A percentile compares a stretch with the other conserved stretches of the same genome.
phyloP scores from a whole-genome alignment of 1,284 basidiomycete genomes.

The Ceratobasidium sp. region DNA sequence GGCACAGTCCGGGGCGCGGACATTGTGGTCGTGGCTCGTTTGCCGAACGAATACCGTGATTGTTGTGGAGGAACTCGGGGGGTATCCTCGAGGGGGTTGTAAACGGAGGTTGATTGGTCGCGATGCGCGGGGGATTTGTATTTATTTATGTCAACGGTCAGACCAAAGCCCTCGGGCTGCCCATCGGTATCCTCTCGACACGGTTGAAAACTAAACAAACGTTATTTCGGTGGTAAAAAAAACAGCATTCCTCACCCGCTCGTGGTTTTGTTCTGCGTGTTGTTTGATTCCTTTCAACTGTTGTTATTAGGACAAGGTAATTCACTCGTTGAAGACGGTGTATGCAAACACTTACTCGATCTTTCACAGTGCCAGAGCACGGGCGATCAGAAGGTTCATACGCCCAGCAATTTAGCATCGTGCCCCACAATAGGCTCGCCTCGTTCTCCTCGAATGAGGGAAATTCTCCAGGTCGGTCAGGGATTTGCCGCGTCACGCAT shows the following conservation, averaged over 20 bases:
- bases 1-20: slow-evolving; percentile 45
- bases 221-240: too few relatives aligned
- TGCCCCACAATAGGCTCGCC: background rate
- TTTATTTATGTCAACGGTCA: slow-evolving; percentile 23
- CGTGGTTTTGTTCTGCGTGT: too few relatives aligned
- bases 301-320: too few relatives aligned
- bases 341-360: background rate
- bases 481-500: background rate
- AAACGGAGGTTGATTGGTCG: background rate
- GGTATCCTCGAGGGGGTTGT: background rate
- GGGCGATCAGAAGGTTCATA: background rate
- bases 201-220: too few relatives aligned
- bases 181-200: too few relatives aligned
- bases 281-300: too few relatives aligned
- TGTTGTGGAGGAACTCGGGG: slow-evolving; percentile 6
- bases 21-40: slow-evolving; percentile 35
- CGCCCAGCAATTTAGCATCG: background rate
- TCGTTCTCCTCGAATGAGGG: background rate
- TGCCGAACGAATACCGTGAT: background rate
- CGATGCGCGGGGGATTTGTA: background rate
- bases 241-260: too few relatives aligned
- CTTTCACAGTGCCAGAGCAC: background rate
- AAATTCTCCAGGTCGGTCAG: background rate
- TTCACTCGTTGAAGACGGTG: too few relatives aligned
- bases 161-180: too few relatives aligned